Evolutionary conservation across 106 monocot genomes (phyloP), one percentile per base, ranked within the genome.

Genomic region (Iris macrosiphon): DNA sequence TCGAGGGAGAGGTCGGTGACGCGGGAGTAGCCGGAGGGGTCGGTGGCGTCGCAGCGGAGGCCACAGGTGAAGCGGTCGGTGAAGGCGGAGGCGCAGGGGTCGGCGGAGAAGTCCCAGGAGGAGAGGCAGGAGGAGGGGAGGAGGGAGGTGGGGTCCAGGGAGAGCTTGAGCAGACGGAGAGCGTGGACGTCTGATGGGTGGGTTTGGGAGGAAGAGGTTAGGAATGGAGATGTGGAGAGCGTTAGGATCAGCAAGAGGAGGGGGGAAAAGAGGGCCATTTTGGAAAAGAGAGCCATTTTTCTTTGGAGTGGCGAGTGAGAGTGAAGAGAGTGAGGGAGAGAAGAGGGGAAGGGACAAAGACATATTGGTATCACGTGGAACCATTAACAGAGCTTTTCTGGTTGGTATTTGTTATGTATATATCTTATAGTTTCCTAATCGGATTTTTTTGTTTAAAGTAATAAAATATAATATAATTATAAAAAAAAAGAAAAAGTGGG

Each of bases 81-180:
- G 68, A 74, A 87, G 24, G 74, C 65, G 49, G 77, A 45, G 67
- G 60, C 70, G 71, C 89, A 89, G 39, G 89, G 83, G 66, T 89
- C 89, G 59, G 29, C 24, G 65, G 73, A 4, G 77, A 89, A 80
- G 83, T 80, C 61, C 89, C 89, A 89, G 11, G 83, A 52, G 74
- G 44, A 28, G 60, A 89, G 70, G 76, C 89, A 89, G 51, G 83
- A 83, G 48, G 70, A 65, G 0, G 66, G 49, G 6, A 61, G 66
- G 17, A 83, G 50, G 32, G 89, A 77, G 35, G 60, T 4, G 1
- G 70, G 53, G 13, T 61, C 59, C 18, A 89, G 46, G 1, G 80
- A 62, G 0, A 13, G 22, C 23, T 71, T 57, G 0, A 89, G 20
- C 3, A 56, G 41, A 15, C 62, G 62, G 11, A 89, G 73, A 6